phyloP scores from a whole-genome alignment of 441 rosid genomes.

The Erysimum cheiri region DNA sequence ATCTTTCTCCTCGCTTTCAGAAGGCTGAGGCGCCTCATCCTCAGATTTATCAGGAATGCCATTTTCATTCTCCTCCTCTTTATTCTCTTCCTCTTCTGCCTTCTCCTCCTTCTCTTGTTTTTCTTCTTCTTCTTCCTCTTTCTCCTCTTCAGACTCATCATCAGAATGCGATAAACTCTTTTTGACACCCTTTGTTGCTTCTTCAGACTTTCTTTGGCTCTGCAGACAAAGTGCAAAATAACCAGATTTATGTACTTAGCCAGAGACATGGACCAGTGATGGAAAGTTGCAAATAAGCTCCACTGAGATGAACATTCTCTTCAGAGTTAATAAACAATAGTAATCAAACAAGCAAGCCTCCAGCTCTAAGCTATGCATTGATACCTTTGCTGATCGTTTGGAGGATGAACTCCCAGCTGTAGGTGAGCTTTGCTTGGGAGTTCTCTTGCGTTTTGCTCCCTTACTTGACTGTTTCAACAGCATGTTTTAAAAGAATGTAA shows the following conservation, averaged over 20 bases:
- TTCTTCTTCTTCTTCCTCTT: slow-evolving; percentile 63
- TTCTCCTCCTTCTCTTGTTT: slow-evolving; percentile 51
- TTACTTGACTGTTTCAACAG: slow-evolving; percentile 55
- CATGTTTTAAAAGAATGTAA: neutral
- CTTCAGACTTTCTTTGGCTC: slow-evolving; percentile 63
- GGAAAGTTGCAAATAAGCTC: slow-evolving; percentile 15
- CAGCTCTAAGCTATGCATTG: slow-evolving; percentile 18
- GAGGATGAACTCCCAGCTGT: slow-evolving; percentile 44
- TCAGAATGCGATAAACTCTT: slow-evolving; percentile 38
- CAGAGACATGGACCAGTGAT: slow-evolving; percentile 8
- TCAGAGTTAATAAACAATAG: slow-evolving; percentile 1
- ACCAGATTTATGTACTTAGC: slow-evolving; percentile 13
- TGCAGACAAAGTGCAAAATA: slow-evolving; percentile 37
- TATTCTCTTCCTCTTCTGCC: slow-evolving; percentile 50
- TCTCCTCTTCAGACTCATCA: slow-evolving; percentile 55
- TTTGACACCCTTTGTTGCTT: slow-evolving; percentile 29
- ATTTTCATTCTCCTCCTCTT: slow-evolving; percentile 67
- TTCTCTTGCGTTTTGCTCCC: slow-evolving; percentile 81
- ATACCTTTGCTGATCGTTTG: slow-evolving; percentile 41
- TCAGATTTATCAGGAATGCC: slow-evolving; percentile 49
- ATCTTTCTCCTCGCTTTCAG: slow-evolving; percentile 78
- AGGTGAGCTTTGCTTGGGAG: slow-evolving; percentile 56
- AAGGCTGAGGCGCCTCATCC: slow-evolving; percentile 58
- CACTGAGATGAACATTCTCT: neutral
- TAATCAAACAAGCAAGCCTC: neutral